Evolutionary conservation across 1,284 basidiomycete genomes (phyloP), one percentile per base, ranked within the genome.

Genomic region (Inonotus obliquus): DNA sequence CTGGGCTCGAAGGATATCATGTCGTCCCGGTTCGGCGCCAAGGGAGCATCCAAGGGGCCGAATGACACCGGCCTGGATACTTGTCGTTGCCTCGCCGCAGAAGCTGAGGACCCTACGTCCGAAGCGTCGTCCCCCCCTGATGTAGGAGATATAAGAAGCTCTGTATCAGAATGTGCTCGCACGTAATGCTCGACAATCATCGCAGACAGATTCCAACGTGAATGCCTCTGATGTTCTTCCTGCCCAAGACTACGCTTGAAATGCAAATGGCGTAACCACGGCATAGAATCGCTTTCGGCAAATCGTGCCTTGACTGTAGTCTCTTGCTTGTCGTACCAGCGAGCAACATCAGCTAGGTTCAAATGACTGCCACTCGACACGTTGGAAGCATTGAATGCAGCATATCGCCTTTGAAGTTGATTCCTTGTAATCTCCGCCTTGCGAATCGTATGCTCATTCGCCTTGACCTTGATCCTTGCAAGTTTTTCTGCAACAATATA

Each of bases 351-450:
- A 10, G 76, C 70, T 11, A 83, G 74, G 66, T 81, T 84, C 51
- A 84, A 67, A 9, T 72, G 71, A 7, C 68, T 66, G 6, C 68
- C 57, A 0, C 69, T 70, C 10, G 72, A 68, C 5, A 74, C 68
- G 25, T 79, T 62, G 10, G 77, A 72, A 29, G 73, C 69, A 59
- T 78, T 77, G 11, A 88, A 67, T n/a, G 84, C 70, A 37, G 74
- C 73, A 66, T 91, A 91, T 56, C 85, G 81, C 64, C 87, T 76
- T 56, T 73, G 75, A 10, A 91, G 73, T 67, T 91, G 89, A 60
- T 86, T 79, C n/a, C 74, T 77, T 13, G 82, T 85, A 44, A 89
- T 84, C 29, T 76, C 74, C n/a, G 85, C 86, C 69, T 88, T 91
- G 57, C 82, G 79, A 51, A 79, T 65, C 2, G 86, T 87, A 32